phyloP scores from a whole-genome alignment of 139 green algal genomes.

The Picochlorum sp. region DNA sequence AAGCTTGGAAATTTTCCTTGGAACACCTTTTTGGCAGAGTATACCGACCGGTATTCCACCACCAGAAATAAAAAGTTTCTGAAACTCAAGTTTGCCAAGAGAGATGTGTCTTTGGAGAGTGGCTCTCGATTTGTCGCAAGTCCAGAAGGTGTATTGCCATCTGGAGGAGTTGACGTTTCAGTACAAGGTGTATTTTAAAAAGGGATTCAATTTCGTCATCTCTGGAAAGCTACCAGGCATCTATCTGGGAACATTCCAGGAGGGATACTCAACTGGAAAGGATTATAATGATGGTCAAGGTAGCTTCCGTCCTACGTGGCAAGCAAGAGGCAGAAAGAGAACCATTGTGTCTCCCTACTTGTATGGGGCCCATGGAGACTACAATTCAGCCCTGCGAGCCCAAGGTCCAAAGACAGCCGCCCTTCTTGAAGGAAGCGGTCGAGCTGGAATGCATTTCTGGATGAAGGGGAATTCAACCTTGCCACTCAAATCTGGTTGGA shows the following conservation, averaged over 20 bases:
- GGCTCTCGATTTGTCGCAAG: not conserved
- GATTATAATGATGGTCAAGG: conserved; percentile 6
- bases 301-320: not conserved
- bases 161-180: not conserved
- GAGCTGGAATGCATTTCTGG: conserved; percentile 1
- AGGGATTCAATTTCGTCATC: conserved; percentile 4
- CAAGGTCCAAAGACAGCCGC: not conserved
- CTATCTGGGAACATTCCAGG: not conserved
- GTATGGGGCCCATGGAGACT: not conserved
- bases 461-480: conserved; percentile 4
- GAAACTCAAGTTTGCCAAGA: not conserved
- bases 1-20: not conserved
- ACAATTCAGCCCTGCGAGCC: not conserved
- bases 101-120: conserved; percentile 2
- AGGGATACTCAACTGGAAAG: not conserved
- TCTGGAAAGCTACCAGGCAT: conserved; percentile 1
- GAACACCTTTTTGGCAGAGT: conserved; percentile 2
- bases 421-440: not conserved
- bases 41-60: not conserved
- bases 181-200: conserved; percentile 6
- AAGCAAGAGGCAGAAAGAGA: not conserved
- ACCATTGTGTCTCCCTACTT: not conserved
- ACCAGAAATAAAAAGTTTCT: not conserved
- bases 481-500: conserved; percentile 8
- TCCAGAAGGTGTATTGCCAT: not conserved